Evolutionary conservation across 2,329 filamentous ascomycete genomes (phyloP).

Genomic region (Microsporum ferrugineum): DNA sequence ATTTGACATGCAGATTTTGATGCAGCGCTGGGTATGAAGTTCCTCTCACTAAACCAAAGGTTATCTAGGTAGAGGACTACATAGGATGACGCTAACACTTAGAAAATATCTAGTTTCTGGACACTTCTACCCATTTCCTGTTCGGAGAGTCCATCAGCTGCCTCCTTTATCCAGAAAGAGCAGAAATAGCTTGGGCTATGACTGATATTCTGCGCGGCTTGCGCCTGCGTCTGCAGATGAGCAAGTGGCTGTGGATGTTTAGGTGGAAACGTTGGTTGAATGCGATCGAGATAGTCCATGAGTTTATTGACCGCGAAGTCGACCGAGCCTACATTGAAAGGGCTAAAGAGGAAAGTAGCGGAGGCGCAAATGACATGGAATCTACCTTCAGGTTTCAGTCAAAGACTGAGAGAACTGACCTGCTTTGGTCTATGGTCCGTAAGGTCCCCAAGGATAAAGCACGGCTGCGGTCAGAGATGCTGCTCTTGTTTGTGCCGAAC

Average conservation of each 20-base stretch:
- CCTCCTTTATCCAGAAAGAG: constrained; percentile 5
- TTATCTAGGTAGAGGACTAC: not conserved
- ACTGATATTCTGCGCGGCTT: not conserved
- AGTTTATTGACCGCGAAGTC: not conserved
- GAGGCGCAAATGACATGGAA: too few species aligned
- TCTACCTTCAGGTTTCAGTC: too few species aligned
- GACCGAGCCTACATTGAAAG: not conserved
- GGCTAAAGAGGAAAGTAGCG: too few species aligned
- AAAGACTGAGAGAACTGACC: not conserved
- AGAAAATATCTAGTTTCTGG: constrained; percentile 10
- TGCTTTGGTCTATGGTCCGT: not conserved
- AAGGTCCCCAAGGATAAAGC: not conserved
- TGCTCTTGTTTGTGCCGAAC: constrained; percentile 8
- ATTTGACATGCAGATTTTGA: constrained; percentile 9
- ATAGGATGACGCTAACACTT: not conserved
- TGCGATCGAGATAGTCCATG: not conserved
- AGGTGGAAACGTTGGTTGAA: not conserved
- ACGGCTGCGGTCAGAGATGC: constrained; percentile 8
- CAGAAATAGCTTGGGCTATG: not conserved
- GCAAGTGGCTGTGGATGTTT: not conserved
- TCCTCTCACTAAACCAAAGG: not conserved
- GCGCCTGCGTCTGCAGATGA: constrained; percentile 4
- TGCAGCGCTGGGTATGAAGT: constrained; percentile 13
- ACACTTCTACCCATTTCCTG: constrained; percentile 14
- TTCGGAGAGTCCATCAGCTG: constrained; percentile 14